phyloP scores from a whole-genome alignment of 768 basidiomycete genomes.

The Xerocomus potaroensis region DNA sequence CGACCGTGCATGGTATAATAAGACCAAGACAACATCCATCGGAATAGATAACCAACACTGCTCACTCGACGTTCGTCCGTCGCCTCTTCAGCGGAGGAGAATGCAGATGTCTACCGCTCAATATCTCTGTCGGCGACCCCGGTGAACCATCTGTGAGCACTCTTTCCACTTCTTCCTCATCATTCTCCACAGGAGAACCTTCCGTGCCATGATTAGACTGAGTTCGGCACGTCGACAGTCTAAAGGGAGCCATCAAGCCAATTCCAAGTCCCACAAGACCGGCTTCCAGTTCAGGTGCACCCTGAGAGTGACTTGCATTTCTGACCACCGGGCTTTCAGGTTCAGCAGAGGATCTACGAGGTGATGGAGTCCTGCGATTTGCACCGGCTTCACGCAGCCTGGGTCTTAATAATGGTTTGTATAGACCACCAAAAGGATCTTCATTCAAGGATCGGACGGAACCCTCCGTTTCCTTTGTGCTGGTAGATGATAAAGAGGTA shows the following conservation, averaged over 20 bases:
- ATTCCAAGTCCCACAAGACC: constrained; percentile 37
- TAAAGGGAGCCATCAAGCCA: constrained; percentile 52
- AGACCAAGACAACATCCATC: constrained; percentile 12
- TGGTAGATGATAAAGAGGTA: constrained; percentile 25
- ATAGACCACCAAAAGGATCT: constrained; percentile 49
- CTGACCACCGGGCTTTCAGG: constrained; percentile 51
- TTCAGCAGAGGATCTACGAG: constrained; percentile 25
- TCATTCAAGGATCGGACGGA: constrained; percentile 29
- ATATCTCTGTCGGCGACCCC: constrained; percentile 19
- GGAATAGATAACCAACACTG: constrained; percentile 23
- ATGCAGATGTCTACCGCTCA: constrained; percentile 20
- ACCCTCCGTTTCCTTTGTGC: constrained; percentile 18
- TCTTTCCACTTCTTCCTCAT: constrained; percentile 34
- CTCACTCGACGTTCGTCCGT: constrained; percentile 33
- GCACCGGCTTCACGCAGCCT: constrained; percentile 5
- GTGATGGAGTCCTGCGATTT: constrained; percentile 15
- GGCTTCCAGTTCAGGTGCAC: constrained; percentile 30
- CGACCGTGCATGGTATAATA: constrained; percentile 10
- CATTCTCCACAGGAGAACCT: constrained; percentile 18
- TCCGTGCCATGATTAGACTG: constrained; percentile 14
- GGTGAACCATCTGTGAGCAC: constrained; percentile 23
- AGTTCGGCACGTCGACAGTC: constrained; percentile 38
- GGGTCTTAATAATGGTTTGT: constrained; percentile 29
- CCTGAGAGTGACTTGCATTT: constrained; percentile 23
- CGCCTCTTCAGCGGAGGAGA: constrained; percentile 50